Conservation (phyloP, 129 eudicot genomes). For the Artemisia argyi region DNA sequence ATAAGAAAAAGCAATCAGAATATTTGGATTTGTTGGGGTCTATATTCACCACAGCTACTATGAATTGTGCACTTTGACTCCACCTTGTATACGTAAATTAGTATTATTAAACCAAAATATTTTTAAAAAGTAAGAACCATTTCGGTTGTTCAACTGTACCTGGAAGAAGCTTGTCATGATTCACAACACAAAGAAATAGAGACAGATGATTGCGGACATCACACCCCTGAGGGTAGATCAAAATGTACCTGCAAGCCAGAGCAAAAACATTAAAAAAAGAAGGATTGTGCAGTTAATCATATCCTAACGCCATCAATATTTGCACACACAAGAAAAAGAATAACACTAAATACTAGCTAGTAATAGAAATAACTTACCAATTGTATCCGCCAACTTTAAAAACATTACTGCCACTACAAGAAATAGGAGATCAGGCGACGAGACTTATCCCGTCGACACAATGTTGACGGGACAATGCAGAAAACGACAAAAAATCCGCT, state of each 20-base stretch:
- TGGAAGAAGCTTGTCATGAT: conserved; percentile 88
- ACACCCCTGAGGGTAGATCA: conserved; percentile 91
- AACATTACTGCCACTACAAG: too few species aligned
- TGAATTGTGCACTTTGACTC: conserved; percentile 94
- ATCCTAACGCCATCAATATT: not conserved
- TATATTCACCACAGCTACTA: conserved; percentile 84
- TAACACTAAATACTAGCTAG: too few species aligned
- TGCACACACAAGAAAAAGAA: not conserved
- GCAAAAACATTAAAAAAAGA: not conserved
- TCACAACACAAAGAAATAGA: conserved; percentile 87
- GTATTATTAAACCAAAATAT: too few species aligned
- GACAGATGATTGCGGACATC: conserved; percentile 85
- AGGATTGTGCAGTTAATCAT: not conserved
- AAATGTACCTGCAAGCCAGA: conserved; percentile 61
- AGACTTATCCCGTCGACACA: too few species aligned
- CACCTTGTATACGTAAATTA: conserved; percentile 52
- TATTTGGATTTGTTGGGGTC: conserved; percentile 84
- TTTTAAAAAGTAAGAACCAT: not conserved
- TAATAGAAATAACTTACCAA: too few species aligned
- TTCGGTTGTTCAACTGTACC: conserved; percentile 37
- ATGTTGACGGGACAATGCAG: too few species aligned
- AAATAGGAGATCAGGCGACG: too few species aligned
- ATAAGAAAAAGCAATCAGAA: conserved; percentile 48
- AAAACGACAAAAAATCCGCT: too few species aligned
- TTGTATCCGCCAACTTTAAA: too few species aligned